Conservation (phyloP, 495 filamentous ascomycete species). For the Pyrenopolyporus hunteri region DNA sequence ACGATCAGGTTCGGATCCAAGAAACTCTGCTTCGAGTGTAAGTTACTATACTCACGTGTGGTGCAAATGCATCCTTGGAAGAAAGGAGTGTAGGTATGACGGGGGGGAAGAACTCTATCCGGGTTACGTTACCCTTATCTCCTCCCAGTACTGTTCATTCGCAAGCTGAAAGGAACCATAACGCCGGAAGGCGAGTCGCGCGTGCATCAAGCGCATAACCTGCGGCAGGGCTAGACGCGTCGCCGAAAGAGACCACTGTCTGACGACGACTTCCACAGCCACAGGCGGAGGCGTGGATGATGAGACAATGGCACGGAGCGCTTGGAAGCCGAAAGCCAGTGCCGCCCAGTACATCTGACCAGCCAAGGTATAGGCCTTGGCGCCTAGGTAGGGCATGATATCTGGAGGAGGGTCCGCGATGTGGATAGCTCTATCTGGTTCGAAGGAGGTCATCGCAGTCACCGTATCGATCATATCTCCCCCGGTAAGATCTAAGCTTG, state of each 20-base stretch:
- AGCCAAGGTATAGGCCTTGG: conserved; percentile 17
- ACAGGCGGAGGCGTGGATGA: conserved; percentile 23
- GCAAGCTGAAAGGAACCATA: conserved; percentile 20
- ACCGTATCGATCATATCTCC: background rate
- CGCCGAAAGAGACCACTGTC: conserved; percentile 3
- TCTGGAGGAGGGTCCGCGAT: conserved; percentile 18
- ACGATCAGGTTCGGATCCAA: background rate
- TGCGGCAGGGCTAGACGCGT: conserved; percentile 13
- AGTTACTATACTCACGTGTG: background rate
- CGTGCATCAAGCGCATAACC: conserved; percentile 25
- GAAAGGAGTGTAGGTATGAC: background rate
- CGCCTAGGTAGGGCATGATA: conserved; percentile 26
- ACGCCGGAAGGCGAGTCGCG: conserved; percentile 22
- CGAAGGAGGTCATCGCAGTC: background rate
- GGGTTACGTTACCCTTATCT: conserved; percentile 7
- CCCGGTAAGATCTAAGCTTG: background rate
- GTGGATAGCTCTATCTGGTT: conserved; percentile 30
- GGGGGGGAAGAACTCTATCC: background rate
- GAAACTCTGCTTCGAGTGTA: background rate
- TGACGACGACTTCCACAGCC: conserved; percentile 1
- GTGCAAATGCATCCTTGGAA: background rate
- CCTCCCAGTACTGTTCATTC: background rate
- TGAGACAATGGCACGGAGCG: conserved; percentile 10
- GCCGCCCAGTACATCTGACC: conserved; percentile 29
- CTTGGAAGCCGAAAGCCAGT: conserved; percentile 29